Evolutionary conservation across 805 yeast species (phyloP).

Genomic region (Ogataea wickerhamii): DNA sequence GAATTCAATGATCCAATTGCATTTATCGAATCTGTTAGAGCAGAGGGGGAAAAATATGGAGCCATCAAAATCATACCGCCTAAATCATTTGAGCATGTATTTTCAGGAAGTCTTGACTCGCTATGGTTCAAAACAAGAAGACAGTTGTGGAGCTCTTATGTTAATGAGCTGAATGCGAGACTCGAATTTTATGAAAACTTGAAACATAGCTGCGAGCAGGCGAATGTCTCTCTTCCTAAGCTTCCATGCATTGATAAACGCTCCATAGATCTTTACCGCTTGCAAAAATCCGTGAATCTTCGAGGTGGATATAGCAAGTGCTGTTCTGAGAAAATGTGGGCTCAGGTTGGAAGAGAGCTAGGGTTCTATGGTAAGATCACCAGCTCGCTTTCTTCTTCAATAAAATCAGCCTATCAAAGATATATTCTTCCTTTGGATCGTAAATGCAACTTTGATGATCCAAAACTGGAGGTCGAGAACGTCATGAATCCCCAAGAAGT

Average conservation of each 20-base stretch:
- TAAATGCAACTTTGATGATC: conserved; percentile 8
- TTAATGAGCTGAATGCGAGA: conserved; percentile 41
- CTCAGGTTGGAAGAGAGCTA: conserved; percentile 75
- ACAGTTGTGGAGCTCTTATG: conserved; percentile 43
- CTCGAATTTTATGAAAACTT: conserved; percentile 47
- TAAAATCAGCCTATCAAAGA: conserved; percentile 56
- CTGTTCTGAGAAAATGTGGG: conserved; percentile 70
- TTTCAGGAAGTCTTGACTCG: conserved; percentile 40
- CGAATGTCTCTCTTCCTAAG: conserved; percentile 34
- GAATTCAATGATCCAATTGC: conserved; percentile 63
- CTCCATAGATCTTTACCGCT: conserved; percentile 58
- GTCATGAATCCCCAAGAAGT: conserved; percentile 4
- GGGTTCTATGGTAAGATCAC: conserved; percentile 72
- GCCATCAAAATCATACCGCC: conserved; percentile 77
- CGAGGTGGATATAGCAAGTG: conserved; percentile 68
- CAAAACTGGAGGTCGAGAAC: conserved; percentile 9
- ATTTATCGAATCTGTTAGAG: conserved; percentile 53
- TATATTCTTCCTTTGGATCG: conserved; percentile 31
- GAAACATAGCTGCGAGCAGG: conserved; percentile 33
- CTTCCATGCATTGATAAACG: conserved; percentile 67
- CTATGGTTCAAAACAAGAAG: conserved; percentile 51
- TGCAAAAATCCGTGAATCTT: conserved; percentile 53
- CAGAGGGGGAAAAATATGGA: conserved; percentile 59
- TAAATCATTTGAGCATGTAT: conserved; percentile 32
- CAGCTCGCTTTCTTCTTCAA: conserved; percentile 66